phyloP scores from a whole-genome alignment of 139 green algal species.

The Tetraselmis striata region DNA sequence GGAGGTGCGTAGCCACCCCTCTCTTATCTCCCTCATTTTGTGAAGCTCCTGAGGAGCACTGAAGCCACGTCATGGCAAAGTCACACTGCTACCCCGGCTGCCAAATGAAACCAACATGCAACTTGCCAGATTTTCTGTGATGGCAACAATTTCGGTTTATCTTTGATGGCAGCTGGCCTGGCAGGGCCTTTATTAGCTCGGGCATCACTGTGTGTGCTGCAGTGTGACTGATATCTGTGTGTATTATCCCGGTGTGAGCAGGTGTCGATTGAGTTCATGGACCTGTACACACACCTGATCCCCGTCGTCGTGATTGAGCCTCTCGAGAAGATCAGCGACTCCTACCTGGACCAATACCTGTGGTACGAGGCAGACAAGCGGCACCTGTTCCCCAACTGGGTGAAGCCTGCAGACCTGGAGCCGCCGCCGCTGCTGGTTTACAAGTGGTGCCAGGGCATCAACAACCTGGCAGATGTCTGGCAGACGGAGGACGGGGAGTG shows the following conservation, averaged over 20 bases:
- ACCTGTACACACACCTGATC: slow-evolving; percentile 96
- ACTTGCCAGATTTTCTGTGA: too few relatives aligned
- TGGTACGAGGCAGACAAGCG: slow-evolving; percentile 92
- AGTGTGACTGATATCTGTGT: not conserved
- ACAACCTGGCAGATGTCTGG: slow-evolving; percentile 86
- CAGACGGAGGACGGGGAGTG: slow-evolving; percentile 94
- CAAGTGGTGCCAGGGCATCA: slow-evolving; percentile 96
- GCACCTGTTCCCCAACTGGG: slow-evolving; percentile 97
- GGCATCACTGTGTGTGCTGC: not conserved
- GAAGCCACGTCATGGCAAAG: too few relatives aligned
- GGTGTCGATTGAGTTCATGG: slow-evolving; percentile 92
- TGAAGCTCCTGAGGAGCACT: not conserved
- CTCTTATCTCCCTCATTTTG: slow-evolving; percentile 28
- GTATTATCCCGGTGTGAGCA: too few relatives aligned
- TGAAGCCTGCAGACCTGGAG: slow-evolving; percentile 95
- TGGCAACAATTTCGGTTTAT: too few relatives aligned
- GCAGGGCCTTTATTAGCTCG: not conserved
- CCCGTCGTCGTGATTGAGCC: slow-evolving; percentile 98
- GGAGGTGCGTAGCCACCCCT: slow-evolving; percentile 62
- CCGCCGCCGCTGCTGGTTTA: slow-evolving; percentile 97
- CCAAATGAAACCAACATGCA: too few relatives aligned
- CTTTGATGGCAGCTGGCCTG: not conserved
- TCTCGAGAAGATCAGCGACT: slow-evolving; percentile 99
- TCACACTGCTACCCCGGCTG: too few relatives aligned
- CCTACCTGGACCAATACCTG: slow-evolving; percentile 94